Evolutionary conservation across 139 green algal species (phyloP).

Genomic region (Dunaliella primolecta): DNA sequence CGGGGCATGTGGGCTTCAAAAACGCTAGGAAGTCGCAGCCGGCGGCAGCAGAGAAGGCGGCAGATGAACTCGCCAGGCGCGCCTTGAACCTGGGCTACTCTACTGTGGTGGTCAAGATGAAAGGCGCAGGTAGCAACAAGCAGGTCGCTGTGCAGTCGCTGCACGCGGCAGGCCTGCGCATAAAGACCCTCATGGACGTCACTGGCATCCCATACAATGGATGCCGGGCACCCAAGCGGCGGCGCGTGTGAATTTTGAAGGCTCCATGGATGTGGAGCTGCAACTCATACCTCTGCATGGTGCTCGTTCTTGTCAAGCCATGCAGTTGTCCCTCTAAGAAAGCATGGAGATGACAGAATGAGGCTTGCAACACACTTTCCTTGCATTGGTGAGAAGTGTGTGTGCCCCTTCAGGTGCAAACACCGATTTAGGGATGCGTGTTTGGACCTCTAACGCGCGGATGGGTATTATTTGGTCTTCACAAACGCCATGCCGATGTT

Average conservation of each 20-base stretch:
- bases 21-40: constrained; percentile 41
- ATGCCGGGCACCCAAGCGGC: constrained; percentile 44
- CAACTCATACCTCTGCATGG: too few species aligned
- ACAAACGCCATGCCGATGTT: too few species aligned
- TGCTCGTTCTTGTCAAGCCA: not conserved
- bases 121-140: constrained; percentile 49
- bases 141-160: constrained; percentile 50
- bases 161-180: constrained; percentile 34
- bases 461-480: too few species aligned
- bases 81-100: constrained; percentile 47
- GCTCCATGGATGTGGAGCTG: not conserved
- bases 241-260: constrained; percentile 41
- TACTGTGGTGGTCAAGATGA: constrained; percentile 42
- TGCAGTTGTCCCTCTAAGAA: too few species aligned
- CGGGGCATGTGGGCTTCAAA: constrained; percentile 41
- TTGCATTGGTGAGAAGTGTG: too few species aligned
- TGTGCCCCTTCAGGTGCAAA: too few species aligned
- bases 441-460: too few species aligned
- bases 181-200: constrained; percentile 52
- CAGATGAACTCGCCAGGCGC: constrained; percentile 43
- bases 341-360: too few species aligned
- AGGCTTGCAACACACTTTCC: too few species aligned
- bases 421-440: too few species aligned
- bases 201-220: constrained; percentile 59
- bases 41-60: constrained; percentile 35